These are phyloP conservation scores for Acer yangbiense DNA, from an alignment of 345 rosid species.

Conservation along the genomic window DNA sequence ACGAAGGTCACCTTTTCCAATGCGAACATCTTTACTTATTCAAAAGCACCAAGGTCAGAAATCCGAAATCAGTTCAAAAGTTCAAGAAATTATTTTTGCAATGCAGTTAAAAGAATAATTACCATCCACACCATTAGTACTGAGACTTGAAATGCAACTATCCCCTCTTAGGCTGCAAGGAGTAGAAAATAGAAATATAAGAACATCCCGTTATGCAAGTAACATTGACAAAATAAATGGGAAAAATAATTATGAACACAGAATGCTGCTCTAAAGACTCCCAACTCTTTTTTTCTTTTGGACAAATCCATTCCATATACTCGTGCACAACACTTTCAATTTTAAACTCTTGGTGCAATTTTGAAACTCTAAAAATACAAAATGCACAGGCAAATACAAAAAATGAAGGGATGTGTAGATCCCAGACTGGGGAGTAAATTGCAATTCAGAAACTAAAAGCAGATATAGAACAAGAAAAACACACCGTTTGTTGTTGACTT, in stretches of 20 bases:
- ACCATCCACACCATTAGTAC: slow-evolving; percentile 51
- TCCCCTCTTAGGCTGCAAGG: slow-evolving; percentile 75
- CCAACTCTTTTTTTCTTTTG: neutral
- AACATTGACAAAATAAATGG: slow-evolving; percentile 3
- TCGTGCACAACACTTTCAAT: neutral
- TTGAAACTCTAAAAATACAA: neutral
- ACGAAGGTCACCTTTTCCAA: slow-evolving; percentile 80
- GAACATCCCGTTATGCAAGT: slow-evolving; percentile 11
- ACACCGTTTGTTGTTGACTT: slow-evolving; percentile 61
- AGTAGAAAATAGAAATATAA: slow-evolving; percentile 22
- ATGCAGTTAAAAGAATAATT: slow-evolving; percentile 23
- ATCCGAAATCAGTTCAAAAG: slow-evolving; percentile 29
- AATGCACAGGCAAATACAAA: neutral
- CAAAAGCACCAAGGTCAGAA: slow-evolving; percentile 41
- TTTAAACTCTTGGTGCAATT: neutral
- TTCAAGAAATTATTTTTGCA: slow-evolving; percentile 13
- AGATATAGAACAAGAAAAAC: slow-evolving; percentile 14
- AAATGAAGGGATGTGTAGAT: neutral
- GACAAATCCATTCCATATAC: neutral
- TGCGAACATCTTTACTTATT: slow-evolving; percentile 50
- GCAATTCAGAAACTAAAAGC: neutral
- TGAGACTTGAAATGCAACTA: slow-evolving; percentile 34
- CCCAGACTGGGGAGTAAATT: neutral
- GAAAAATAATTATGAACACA: slow-evolving; percentile 1
- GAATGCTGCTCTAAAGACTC: neutral